Base-by-base conservation (phyloP, 208 protist genomes). In the Trypanosomatidae sp. region DNA sequence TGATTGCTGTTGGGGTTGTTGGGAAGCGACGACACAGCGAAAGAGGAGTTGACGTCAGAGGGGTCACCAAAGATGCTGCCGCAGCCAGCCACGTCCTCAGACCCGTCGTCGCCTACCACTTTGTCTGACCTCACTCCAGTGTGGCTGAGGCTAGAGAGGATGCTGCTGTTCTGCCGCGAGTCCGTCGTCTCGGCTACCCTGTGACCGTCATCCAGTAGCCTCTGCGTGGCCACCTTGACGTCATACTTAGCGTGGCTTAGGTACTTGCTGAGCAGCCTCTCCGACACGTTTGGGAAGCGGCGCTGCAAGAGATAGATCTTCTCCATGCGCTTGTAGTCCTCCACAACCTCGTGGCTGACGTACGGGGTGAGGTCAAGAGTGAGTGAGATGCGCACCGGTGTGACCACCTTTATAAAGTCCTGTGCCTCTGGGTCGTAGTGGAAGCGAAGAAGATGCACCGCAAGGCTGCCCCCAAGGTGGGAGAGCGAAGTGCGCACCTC, bases 401-500 rank as follows among this genome's bases (percentile, higher is more conserved):
- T 70, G 8, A 81, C 79, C 36, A 88, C 71, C 69, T 97, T 97
- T 19, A 90, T 79, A 62, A 94, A 92, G 65, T 85, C 77, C 46
- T 84, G 76, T 15, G 65, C 65, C 10, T 72, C 67, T 2, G 74
- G 41, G 46, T 93, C 81, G 72, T 82, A 94, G 49, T 94, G 88
- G 75, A 97, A 97, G 59, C 92, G 89, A 44, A 97, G 79, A 22
- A 97, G 72, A 70, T 97, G 90, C 15, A 97, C 53, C 22, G 84
- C 92, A 8, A 97, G 66, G 56, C 84, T 90, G 17, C 83, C 90
- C 49, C 90, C 90, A 9, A 97, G 74, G 8, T 75, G 76, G 13
- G 85, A 87, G 25, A 97, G 84, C 44, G 59, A 82, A 3, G 83
- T 90, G 67, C 71, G 65, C 47, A 95, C 87, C 58, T 83, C 77